Percentiles rank a stretch among this genome's conserved stretches.
These are phyloP conservation scores for Tagetes patula DNA, from an alignment of 129 eudicot genomes.

Conservation along the genomic window DNA sequence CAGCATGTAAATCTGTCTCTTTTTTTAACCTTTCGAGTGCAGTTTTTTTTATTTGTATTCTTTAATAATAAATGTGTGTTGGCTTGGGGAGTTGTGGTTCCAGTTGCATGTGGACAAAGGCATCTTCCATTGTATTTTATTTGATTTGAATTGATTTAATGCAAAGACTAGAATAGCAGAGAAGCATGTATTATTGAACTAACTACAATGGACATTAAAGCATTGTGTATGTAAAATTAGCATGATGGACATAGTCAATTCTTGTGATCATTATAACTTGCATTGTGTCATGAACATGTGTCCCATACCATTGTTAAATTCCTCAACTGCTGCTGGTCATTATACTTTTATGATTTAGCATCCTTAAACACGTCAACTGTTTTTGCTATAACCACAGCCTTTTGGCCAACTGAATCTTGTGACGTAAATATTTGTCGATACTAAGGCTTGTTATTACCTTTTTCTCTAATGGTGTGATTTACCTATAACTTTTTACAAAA, in stretches of 20 bases:
- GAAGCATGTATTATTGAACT: slow-evolving; percentile 7
- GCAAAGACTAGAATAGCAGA: not conserved
- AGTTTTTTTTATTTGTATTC: slow-evolving; percentile 22
- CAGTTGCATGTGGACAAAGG: not conserved
- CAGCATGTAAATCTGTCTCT: slow-evolving; percentile 48
- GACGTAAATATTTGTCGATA: slow-evolving; percentile 36
- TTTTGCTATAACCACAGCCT: slow-evolving; percentile 38
- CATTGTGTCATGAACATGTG: slow-evolving; percentile 32
- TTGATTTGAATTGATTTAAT: not conserved
- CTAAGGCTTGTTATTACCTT: not conserved
- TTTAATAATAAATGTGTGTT: slow-evolving; percentile 14
- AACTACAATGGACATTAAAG: not conserved
- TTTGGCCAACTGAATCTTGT: slow-evolving; percentile 33
- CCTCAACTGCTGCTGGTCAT: slow-evolving; percentile 13
- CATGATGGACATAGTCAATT: slow-evolving; percentile 1
- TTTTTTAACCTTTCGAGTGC: slow-evolving; percentile 30
- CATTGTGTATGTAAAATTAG: slow-evolving; percentile 8
- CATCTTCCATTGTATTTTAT: slow-evolving; percentile 12
- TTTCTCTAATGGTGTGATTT: too few species aligned
- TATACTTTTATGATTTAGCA: slow-evolving; percentile 28
- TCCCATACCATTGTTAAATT: slow-evolving; percentile 19
- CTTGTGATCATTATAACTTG: slow-evolving; percentile 3
- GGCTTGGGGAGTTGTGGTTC: slow-evolving; percentile 13
- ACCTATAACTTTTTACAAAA: too few species aligned
- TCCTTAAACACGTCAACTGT: slow-evolving; percentile 26